Conservation (phyloP, 441 rosid species). For the Populus hybrid region DNA sequence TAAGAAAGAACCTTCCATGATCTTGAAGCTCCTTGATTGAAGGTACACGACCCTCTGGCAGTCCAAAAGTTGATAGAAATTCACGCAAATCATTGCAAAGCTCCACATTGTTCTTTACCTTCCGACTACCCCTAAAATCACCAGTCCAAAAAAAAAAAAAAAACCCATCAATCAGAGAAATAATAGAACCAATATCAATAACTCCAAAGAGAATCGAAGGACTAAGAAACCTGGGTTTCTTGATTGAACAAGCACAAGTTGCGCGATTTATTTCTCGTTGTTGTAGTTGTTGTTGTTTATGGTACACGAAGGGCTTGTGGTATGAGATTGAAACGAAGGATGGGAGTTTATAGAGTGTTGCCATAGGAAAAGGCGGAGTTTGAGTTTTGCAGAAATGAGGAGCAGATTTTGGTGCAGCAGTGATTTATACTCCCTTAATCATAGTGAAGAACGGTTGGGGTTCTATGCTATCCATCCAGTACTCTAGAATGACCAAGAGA, state of each 20-base stretch:
- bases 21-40: constrained; percentile 67
- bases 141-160: constrained; percentile 9
- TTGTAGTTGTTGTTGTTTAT: not conserved
- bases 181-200: not conserved
- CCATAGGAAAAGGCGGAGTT: constrained; percentile 29
- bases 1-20: constrained; percentile 61
- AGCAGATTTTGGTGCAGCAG: not conserved
- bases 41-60: constrained; percentile 70
- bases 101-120: constrained; percentile 75
- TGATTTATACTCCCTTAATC: too few relatives aligned
- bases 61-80: constrained; percentile 54
- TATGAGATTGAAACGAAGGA: constrained; percentile 24
- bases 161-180: not conserved
- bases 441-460: too few relatives aligned
- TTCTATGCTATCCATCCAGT: too few relatives aligned
- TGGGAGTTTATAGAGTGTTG: constrained; percentile 28
- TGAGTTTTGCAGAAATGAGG: constrained; percentile 11
- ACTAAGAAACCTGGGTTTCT: not conserved
- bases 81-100: constrained; percentile 62
- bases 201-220: not conserved
- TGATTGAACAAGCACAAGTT: not conserved
- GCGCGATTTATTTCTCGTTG: not conserved
- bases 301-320: constrained; percentile 20
- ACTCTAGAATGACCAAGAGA: too few relatives aligned
- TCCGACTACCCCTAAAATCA: constrained; percentile 45